Conservation (phyloP, 1,139 yeast genomes). For the Geotrichum europaeum region DNA sequence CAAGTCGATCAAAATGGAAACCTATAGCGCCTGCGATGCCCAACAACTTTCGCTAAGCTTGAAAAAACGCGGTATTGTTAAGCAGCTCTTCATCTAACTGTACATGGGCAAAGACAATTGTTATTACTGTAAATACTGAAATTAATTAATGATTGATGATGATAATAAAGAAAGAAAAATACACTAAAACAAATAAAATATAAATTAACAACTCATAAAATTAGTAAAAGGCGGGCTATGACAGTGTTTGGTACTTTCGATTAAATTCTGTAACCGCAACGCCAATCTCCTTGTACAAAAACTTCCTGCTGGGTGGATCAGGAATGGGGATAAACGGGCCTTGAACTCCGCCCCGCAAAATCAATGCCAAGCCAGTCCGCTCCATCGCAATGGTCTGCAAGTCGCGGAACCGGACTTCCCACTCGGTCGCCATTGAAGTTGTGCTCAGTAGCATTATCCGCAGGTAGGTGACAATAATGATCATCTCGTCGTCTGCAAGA, state of each 20-base stretch:
- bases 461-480: constrained; percentile 68
- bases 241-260: constrained; percentile 31
- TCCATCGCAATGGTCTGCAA: constrained; percentile 69
- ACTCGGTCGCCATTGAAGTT: constrained; percentile 52
- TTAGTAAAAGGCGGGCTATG: constrained; percentile 7
- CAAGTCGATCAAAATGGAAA: constrained; percentile 14
- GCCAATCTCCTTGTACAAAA: constrained; percentile 66
- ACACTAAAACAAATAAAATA: neutral
- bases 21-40: constrained; percentile 17
- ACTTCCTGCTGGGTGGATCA: constrained; percentile 56
- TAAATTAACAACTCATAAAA: neutral
- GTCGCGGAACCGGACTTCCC: constrained; percentile 60
- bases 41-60: constrained; percentile 14
- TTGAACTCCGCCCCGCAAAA: constrained; percentile 50
- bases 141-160: neutral
- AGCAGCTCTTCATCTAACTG: constrained; percentile 5
- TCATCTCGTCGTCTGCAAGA: constrained; percentile 63
- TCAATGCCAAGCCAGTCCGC: constrained; percentile 69
- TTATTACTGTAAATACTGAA: neutral
- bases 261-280: constrained; percentile 79
- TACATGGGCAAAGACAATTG: neutral
- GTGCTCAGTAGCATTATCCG: constrained; percentile 66
- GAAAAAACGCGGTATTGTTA: constrained; percentile 18
- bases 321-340: constrained; percentile 81
- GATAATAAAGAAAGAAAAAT: neutral